Percentiles rank a stretch among this genome's conserved stretches.
These are phyloP conservation scores for Cutaneotrichosporon spelunceum DNA, from an alignment of 1,284 basidiomycete species.

Conservation along the genomic window DNA sequence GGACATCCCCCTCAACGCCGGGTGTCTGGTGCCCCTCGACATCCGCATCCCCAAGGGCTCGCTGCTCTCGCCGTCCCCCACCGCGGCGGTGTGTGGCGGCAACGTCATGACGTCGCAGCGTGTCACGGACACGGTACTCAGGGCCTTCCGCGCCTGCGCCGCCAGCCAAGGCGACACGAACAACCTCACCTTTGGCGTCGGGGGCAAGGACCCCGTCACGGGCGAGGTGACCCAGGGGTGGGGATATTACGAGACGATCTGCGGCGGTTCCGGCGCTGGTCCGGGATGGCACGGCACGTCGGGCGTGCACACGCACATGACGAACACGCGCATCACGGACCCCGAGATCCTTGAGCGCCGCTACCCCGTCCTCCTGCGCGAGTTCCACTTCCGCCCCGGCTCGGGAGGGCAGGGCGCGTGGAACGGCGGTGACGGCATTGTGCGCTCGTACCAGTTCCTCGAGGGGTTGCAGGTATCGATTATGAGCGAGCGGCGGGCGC, in stretches of 20 bases:
- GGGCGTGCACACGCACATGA: constrained; percentile 60
- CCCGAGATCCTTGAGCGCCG: constrained; percentile 55
- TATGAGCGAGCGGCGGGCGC: constrained; percentile 37
- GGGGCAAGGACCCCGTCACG: constrained; percentile 11
- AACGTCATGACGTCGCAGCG: constrained; percentile 69
- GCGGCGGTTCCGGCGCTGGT: constrained; percentile 88
- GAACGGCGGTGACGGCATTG: constrained; percentile 80
- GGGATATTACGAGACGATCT: constrained; percentile 54
- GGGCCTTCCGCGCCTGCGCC: constrained; percentile 86
- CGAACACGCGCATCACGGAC: constrained; percentile 86
- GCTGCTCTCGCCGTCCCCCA: constrained; percentile 74
- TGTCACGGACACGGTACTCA: constrained; percentile 90
- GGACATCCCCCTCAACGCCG: constrained; percentile 92
- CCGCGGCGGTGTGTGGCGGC: constrained; percentile 88
- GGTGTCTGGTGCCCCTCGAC: constrained; percentile 64
- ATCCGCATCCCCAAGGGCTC: constrained; percentile 79
- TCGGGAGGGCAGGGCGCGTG: constrained; percentile 76
- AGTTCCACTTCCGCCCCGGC: constrained; percentile 72
- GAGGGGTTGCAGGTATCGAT: constrained; percentile 83
- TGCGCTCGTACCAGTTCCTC: constrained; percentile 83
- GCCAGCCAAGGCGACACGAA: constrained; percentile 78
- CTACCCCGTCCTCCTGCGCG: constrained; percentile 75
- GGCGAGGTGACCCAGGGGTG: constrained; percentile 14
- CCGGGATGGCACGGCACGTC: constrained; percentile 85
- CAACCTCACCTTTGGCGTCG: constrained; percentile 54